A percentile compares a stretch with the other conserved stretches of the same genome.
These are phyloP conservation scores for Tolypocladium tundrense DNA, from an alignment of 2,329 filamentous ascomycete species.

Conservation along the genomic window DNA sequence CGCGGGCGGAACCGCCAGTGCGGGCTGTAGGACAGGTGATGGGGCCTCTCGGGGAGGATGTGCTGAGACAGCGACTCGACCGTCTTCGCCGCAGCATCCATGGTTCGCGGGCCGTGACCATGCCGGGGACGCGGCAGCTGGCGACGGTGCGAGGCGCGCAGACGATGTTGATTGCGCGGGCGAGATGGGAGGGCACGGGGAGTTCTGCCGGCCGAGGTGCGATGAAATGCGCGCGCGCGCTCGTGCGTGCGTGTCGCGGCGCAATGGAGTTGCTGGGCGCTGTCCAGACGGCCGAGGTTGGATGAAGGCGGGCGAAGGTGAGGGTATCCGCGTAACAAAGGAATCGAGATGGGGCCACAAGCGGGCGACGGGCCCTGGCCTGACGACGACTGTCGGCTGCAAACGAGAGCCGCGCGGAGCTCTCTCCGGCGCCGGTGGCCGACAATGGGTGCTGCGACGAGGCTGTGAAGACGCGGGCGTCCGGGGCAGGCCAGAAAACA, in stretches of 20 bases:
- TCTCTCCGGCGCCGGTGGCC: not conserved
- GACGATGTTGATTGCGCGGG: not conserved
- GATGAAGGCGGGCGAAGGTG: not conserved
- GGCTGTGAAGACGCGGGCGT: not conserved
- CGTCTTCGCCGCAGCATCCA: slow-evolving; percentile 50
- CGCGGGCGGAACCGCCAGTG: slow-evolving; percentile 36
- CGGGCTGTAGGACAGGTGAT: slow-evolving; percentile 40
- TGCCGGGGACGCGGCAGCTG: slow-evolving; percentile 17
- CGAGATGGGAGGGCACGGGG: not conserved
- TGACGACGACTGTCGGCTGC: not conserved
- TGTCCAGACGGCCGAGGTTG: not conserved
- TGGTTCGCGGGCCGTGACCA: slow-evolving; percentile 32
- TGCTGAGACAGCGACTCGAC: slow-evolving; percentile 42
- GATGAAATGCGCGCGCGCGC: not conserved
- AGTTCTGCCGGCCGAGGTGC: not conserved
- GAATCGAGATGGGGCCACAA: not conserved
- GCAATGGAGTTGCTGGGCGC: not conserved
- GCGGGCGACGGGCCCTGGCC: not conserved
- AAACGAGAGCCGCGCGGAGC: not conserved
- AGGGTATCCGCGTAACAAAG: not conserved
- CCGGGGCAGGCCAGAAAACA: too few species aligned
- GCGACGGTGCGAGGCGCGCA: slow-evolving; percentile 8
- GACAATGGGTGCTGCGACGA: not conserved
- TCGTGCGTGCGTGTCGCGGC: not conserved
- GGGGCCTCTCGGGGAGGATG: slow-evolving; percentile 40